A percentile compares a stretch with the other conserved stretches of the same genome.
phyloP scores from a whole-genome alignment of 371 early-diverging fungal species.

The Apophysomyces elegans region DNA sequence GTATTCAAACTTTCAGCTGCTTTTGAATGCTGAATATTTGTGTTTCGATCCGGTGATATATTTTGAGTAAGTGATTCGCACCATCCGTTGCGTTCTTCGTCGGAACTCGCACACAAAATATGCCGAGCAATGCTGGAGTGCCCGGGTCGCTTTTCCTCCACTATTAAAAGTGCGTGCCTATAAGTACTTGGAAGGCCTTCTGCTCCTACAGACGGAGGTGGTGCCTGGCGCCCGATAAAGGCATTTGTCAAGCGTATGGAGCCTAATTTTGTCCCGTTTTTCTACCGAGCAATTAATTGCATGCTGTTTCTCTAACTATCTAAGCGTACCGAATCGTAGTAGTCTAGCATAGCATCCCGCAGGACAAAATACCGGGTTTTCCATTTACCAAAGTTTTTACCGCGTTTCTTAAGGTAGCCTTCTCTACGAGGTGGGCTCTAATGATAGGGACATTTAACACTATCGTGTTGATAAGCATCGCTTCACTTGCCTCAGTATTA shows the following conservation, averaged over 20 bases:
- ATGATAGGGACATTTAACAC: no score
- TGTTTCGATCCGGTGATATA: conserved; percentile 38
- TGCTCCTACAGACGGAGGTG: conserved; percentile 19
- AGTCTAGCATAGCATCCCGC: conserved; percentile 64
- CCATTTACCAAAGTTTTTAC: conserved; percentile 89
- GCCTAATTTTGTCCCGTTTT: conserved; percentile 38
- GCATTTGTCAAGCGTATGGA: conserved; percentile 56
- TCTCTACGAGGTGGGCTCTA: conserved; percentile 53
- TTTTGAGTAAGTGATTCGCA: conserved; percentile 61
- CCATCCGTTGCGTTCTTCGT: conserved; percentile 87
- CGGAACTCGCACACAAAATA: conserved; percentile 85
- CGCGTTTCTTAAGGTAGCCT: conserved; percentile 85
- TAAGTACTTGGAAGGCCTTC: conserved; percentile 26
- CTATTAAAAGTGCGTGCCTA: conserved; percentile 72
- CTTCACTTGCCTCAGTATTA: background rate
- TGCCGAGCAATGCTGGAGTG: conserved; percentile 64
- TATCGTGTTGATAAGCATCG: no score
- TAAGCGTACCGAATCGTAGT: conserved; percentile 59
- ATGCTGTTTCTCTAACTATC: background rate
- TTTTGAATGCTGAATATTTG: background rate
- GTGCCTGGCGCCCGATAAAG: conserved; percentile 47
- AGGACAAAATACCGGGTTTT: conserved; percentile 83
- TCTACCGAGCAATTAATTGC: background rate
- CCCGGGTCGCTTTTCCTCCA: conserved; percentile 64
- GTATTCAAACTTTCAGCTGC: conserved; percentile 4